Evolutionary conservation across 129 eudicot genomes (phyloP).

Genomic region (Chrysanthemum makinoi): DNA sequence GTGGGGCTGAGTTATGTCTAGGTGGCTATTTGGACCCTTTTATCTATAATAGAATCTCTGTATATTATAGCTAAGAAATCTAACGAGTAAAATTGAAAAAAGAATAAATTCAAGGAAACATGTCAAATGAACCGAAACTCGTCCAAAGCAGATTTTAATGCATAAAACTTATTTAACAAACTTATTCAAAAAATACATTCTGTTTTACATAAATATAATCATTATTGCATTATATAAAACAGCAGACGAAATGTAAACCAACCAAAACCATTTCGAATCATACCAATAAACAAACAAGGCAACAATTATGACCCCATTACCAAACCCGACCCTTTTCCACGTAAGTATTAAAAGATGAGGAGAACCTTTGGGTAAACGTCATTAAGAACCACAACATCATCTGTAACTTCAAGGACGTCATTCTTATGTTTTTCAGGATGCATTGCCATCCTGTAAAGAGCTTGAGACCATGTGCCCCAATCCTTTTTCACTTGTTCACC

Average conservation of each 20-base stretch:
- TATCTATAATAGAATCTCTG: not conserved
- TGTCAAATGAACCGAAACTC: not conserved
- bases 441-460: slow-evolving; percentile 76
- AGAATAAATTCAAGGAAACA: not conserved
- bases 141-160: not conserved
- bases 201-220: not conserved
- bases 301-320: not conserved
- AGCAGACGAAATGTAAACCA: not conserved
- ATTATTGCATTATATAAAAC: not conserved
- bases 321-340: slow-evolving; percentile 10
- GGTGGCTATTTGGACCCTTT: not conserved
- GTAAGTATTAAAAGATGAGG: slow-evolving; percentile 1
- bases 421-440: slow-evolving; percentile 62
- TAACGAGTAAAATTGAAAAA: not conserved
- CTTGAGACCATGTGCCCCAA: slow-evolving; percentile 89
- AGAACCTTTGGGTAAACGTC: slow-evolving; percentile 86
- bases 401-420: slow-evolving; percentile 48
- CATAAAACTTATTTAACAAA: not conserved
- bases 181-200: not conserved
- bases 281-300: not conserved
- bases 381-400: slow-evolving; percentile 72
- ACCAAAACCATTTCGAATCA: not conserved
- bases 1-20: not conserved
- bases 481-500: slow-evolving; percentile 35
- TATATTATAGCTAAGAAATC: not conserved